Evolutionary conservation across 768 basidiomycete genomes (phyloP), one percentile per base, ranked within the genome.

Genomic region (Xanthoconium stramineum): DNA sequence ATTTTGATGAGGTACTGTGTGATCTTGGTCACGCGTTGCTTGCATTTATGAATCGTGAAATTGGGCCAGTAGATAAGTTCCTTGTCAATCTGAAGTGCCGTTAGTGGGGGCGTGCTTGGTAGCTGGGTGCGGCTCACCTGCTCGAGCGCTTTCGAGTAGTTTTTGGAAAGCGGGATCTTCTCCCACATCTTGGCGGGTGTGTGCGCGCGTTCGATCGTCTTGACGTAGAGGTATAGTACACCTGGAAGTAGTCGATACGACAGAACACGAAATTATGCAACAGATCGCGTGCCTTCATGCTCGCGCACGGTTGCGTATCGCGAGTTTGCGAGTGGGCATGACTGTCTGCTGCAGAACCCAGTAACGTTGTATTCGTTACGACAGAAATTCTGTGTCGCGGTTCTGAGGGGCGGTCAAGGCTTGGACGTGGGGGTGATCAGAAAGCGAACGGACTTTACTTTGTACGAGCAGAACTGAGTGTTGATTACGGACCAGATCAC

Each of bases 1-100:
- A 98, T 97, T 78, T 97, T 95, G 72, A 98, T 98, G 61, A 99
- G 83, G 69, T 98, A 98, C 71, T 99, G 97, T 0, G 96, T 98
- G 65, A 99, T 98, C 78, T 98, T 99, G 12, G 97, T 99, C 32
- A 98, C 81, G 45, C 97, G 85, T 75, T 99, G 97, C 79, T 99
- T 99, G 83, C 97, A 98, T 76, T 98, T 98, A 78, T 98, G 97
- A 52, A 94, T 89, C 33, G 85, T 86, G 72, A 96, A 98, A 65
- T 94, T 94, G 5, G 97, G 96, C 97, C 97, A 98, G 70, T 98
- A 93, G n/a, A 94, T 81, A 57, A 98, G 82, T 68, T 98, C 93
- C 51, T 80, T 81, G 78, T 98, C 97, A 66, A 99, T 96, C 95
- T 98, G 61, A 32, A 24, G 17, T 24, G 32, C 24, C 13, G 54